Percentiles rank a stretch among this genome's conserved stretches.
phyloP scores from a whole-genome alignment of 352 stramenopile genomes.

The Globisporangium megalacanthum region DNA sequence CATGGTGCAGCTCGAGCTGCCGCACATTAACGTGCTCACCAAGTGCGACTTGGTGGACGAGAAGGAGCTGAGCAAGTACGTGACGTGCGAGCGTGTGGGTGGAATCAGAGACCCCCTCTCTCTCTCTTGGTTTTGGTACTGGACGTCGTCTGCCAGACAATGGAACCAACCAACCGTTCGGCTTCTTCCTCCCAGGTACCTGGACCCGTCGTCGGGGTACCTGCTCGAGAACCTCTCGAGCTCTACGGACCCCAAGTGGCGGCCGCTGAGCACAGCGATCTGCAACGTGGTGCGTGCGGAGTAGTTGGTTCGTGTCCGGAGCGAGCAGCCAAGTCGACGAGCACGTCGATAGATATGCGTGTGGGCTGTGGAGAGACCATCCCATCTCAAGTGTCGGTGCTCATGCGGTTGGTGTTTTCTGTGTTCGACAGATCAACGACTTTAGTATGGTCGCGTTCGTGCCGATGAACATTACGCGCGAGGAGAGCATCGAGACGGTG shows the following conservation, averaged over 20 bases:
- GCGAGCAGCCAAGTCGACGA: no score
- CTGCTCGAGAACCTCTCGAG: constrained; percentile 78
- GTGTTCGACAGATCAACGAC: constrained; percentile 88
- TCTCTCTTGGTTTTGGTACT: no score
- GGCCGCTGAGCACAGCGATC: constrained; percentile 71
- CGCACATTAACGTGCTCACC: constrained; percentile 91
- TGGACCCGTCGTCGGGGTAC: constrained; percentile 81
- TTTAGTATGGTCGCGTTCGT: constrained; percentile 98
- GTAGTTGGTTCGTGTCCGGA: no score
- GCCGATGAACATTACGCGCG: constrained; percentile 95
- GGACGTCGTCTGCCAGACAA: no score
- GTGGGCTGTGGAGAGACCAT: no score
- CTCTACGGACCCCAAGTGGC: constrained; percentile 79
- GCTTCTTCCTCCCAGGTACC: no score
- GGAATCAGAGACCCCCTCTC: no score
- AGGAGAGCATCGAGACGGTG: constrained; percentile 96
- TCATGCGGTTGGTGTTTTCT: no score
- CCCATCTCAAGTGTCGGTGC: no score
- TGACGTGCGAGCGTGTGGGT: neutral
- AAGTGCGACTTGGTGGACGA: constrained; percentile 91
- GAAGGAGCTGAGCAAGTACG: constrained; percentile 84
- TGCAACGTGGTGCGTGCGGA: constrained; percentile 82
- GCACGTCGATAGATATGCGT: no score
- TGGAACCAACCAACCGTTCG: no score
- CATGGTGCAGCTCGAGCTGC: constrained; percentile 98